These are phyloP conservation scores for Ganoderma lucidum DNA, from an alignment of 1,284 basidiomycete species.

Conservation along the genomic window DNA sequence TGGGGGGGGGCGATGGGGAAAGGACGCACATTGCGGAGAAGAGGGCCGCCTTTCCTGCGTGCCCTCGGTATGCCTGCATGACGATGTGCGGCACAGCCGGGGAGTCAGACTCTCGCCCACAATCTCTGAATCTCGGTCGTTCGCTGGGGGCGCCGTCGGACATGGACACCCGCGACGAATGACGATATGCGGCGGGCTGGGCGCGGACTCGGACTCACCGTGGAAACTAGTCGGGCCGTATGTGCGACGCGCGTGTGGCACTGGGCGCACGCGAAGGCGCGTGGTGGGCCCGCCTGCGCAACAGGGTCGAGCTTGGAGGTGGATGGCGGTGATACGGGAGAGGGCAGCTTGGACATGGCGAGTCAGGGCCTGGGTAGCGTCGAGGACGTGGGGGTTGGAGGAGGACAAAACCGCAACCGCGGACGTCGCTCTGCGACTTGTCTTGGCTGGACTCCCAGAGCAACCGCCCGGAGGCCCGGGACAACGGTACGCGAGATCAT, in stretches of 20 bases:
- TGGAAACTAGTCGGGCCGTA: constrained; percentile 27
- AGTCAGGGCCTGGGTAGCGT: constrained; percentile 3
- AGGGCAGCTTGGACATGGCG: constrained; percentile 15
- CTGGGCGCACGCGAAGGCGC: constrained; percentile 26
- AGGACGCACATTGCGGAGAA: constrained; percentile 54
- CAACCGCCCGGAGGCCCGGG: constrained; percentile 23
- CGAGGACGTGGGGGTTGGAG: constrained; percentile 19
- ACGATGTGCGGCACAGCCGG: not conserved
- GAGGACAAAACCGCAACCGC: constrained; percentile 8
- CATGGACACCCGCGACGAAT: not conserved
- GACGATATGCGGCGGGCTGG: not conserved
- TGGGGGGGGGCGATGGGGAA: not conserved
- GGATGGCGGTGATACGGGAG: constrained; percentile 9
- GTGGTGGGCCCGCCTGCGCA: constrained; percentile 22
- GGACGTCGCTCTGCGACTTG: constrained; percentile 21
- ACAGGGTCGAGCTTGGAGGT: constrained; percentile 12
- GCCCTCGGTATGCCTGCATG: constrained; percentile 40
- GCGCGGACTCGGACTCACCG: constrained; percentile 23
- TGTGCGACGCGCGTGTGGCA: constrained; percentile 28
- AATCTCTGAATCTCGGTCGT: no score
- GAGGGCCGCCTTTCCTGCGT: constrained; percentile 42
- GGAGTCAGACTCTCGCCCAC: constrained; percentile 2
- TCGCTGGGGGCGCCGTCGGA: not conserved
- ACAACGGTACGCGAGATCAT: constrained; percentile 26
- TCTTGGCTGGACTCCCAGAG: not conserved